Percentiles rank a stretch among this genome's conserved stretches.
Evolutionary conservation across 371 early-diverging fungal species (phyloP).

Genomic region (Apophysomyces sp.): DNA sequence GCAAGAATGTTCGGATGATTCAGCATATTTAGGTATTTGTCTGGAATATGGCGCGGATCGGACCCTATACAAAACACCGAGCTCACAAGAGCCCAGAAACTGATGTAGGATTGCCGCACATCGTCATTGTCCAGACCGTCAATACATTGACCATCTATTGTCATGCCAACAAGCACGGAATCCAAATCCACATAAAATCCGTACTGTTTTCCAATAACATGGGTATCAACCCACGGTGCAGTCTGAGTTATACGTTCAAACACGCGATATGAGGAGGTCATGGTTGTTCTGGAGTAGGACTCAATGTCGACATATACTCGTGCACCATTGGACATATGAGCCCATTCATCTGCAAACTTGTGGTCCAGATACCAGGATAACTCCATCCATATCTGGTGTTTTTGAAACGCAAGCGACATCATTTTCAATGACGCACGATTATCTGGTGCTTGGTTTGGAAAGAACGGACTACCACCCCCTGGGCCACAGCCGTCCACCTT

Average conservation of each 20-base stretch:
- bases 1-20: conserved; percentile 25
- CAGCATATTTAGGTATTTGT: conserved; percentile 26
- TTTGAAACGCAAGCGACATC: conserved; percentile 19
- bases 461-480: conserved; percentile 23
- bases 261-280: conserved; percentile 29
- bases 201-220: conserved; percentile 13
- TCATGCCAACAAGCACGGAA: conserved; percentile 35
- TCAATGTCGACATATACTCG: conserved; percentile 33
- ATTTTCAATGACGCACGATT: conserved; percentile 19
- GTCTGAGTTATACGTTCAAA: conserved; percentile 25
- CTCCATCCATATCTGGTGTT: conserved; percentile 32
- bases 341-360: conserved; percentile 27
- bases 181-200: conserved; percentile 34
- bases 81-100: conserved; percentile 36
- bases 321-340: conserved; percentile 21
- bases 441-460: conserved; percentile 28
- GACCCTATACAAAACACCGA: conserved; percentile 37
- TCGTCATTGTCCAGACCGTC: conserved; percentile 34
- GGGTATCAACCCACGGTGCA: conserved; percentile 20
- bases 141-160: conserved; percentile 25
- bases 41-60: conserved; percentile 33
- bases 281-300: conserved; percentile 23
- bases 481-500: conserved; percentile 40
- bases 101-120: conserved; percentile 27
- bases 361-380: conserved; percentile 34